Conservation (phyloP, 2,329 filamentous ascomycete genomes). For the Penicillium polonicum region DNA sequence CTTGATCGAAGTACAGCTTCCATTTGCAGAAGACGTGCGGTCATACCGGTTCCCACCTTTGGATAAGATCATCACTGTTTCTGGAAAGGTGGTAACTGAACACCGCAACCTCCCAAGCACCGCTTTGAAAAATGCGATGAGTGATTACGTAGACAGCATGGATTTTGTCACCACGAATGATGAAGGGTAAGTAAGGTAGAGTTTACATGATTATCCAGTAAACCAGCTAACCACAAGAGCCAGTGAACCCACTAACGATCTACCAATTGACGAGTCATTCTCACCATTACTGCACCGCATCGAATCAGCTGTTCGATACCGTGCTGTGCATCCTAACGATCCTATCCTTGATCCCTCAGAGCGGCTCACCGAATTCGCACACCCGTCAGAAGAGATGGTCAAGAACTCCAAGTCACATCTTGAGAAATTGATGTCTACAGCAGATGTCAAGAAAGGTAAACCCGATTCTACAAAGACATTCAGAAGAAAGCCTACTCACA, state of each 20-base stretch:
- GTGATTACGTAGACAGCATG: conserved; percentile 89
- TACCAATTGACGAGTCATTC: conserved; percentile 75
- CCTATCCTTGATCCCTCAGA: conserved; percentile 62
- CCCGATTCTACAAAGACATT: background rate
- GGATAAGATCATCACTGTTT: conserved; percentile 83
- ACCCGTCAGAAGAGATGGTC: conserved; percentile 67
- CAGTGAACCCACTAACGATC: conserved; percentile 64
- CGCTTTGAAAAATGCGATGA: conserved; percentile 77
- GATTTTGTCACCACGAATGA: conserved; percentile 75
- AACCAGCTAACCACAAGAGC: conserved; percentile 9
- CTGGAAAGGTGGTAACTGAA: conserved; percentile 73
- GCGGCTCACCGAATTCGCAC: conserved; percentile 69
- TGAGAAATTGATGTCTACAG: conserved; percentile 63
- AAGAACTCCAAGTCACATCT: conserved; percentile 58
- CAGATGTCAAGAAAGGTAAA: conserved; percentile 78
- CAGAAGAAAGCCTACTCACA: conserved; percentile 11
- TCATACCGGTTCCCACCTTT: conserved; percentile 89
- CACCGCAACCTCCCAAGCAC: conserved; percentile 80
- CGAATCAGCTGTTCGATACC: conserved; percentile 77
- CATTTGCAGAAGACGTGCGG: conserved; percentile 89
- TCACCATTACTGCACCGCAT: conserved; percentile 86
- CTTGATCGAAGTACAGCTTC: conserved; percentile 83
- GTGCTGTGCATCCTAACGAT: conserved; percentile 71
- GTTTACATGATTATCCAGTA: background rate
- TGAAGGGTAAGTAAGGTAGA: conserved; percentile 59